Percentiles rank a stretch among this genome's conserved stretches.
Evolutionary conservation across 2,329 filamentous ascomycete genomes (phyloP).

Genomic region (Lanzia echinophila): DNA sequence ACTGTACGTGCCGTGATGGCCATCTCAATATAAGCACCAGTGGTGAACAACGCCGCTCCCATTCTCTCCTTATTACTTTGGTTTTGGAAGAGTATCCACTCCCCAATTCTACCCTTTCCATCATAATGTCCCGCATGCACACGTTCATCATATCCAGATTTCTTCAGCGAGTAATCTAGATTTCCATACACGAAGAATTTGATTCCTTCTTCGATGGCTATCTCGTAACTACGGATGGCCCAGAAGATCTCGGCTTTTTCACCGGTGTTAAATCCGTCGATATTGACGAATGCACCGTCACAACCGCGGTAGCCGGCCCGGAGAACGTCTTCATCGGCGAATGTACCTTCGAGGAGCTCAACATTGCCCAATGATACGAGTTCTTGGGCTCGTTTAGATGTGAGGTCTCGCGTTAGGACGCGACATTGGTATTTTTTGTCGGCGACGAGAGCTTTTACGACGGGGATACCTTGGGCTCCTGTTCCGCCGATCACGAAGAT

Average conservation of each 20-base stretch:
- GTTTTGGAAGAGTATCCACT: constrained; percentile 41
- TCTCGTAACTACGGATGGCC: constrained; percentile 37
- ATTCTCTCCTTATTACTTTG: constrained; percentile 30
- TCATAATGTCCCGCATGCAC: constrained; percentile 44
- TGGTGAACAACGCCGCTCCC: constrained; percentile 35
- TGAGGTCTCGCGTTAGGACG: constrained; percentile 42
- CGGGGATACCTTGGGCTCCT: constrained; percentile 44
- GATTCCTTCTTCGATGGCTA: constrained; percentile 38
- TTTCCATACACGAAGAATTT: constrained; percentile 42
- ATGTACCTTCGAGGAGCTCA: constrained; percentile 41
- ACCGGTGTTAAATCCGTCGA: constrained; percentile 47
- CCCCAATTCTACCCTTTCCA: constrained; percentile 38
- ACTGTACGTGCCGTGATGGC: constrained; percentile 31
- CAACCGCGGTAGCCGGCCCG: constrained; percentile 39
- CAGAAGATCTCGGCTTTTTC: constrained; percentile 47
- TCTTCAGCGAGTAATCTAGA: constrained; percentile 44
- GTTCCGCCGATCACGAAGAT: constrained; percentile 43
- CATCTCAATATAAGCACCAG: constrained; percentile 43
- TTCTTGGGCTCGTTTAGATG: constrained; percentile 35
- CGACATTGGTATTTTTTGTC: constrained; percentile 40
- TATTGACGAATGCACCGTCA: constrained; percentile 46
- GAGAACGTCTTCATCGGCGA: constrained; percentile 40
- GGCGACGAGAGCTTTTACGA: constrained; percentile 37
- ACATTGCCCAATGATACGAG: constrained; percentile 40
- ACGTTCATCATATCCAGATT: constrained; percentile 39